These are phyloP conservation scores for Cocos nucifera DNA, from an alignment of 176 grass and related monocot genomes.

Conservation along the genomic window DNA sequence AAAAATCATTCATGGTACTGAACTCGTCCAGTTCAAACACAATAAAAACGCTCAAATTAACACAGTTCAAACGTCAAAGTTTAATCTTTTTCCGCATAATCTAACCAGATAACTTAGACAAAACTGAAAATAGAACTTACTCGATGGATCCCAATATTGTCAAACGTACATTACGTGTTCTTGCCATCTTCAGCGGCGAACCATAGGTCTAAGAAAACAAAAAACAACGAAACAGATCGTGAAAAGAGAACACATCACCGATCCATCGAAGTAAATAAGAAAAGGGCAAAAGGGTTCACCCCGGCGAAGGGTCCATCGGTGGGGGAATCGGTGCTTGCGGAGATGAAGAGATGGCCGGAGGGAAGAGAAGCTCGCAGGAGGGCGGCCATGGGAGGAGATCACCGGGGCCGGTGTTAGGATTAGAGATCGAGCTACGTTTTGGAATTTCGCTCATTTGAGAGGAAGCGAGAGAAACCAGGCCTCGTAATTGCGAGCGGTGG, in stretches of 20 bases:
- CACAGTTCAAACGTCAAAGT: background rate
- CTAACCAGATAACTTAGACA: background rate
- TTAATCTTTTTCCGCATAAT: background rate
- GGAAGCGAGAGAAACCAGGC: background rate
- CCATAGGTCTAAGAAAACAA: conserved; percentile 6
- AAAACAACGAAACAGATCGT: background rate
- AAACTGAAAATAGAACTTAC: conserved; percentile 1
- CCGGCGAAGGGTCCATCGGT: background rate
- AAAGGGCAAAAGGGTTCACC: conserved; percentile 1
- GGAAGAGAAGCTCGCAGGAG: conserved; percentile 33
- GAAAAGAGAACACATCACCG: background rate
- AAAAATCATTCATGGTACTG: no score
- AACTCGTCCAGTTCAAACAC: no score
- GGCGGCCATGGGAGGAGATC: conserved; percentile 35
- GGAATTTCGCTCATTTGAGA: conserved; percentile 38
- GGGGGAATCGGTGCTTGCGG: background rate
- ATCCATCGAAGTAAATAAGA: background rate
- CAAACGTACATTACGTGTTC: background rate
- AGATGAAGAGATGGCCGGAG: conserved; percentile 10
- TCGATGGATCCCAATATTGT: conserved; percentile 3
- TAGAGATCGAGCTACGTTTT: background rate
- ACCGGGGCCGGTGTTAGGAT: background rate
- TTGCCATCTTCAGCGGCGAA: background rate
- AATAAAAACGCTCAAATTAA: background rate
- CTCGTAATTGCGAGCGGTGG: no score